These are phyloP conservation scores for Cetradonia linearis DNA, from an alignment of 495 filamentous ascomycete genomes.

Conservation along the genomic window DNA sequence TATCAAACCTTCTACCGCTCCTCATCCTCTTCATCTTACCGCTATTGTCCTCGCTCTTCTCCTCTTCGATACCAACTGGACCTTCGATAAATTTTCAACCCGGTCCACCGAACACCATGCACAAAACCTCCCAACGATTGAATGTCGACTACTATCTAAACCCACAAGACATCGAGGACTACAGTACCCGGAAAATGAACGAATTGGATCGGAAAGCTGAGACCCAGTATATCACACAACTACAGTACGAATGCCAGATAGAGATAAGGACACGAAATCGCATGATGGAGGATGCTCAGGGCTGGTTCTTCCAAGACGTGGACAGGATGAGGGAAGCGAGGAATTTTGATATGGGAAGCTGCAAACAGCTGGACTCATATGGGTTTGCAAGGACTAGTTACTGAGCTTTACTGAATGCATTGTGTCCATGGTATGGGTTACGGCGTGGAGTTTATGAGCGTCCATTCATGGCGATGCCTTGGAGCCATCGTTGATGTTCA, in stretches of 20 bases:
- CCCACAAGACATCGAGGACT: conserved; percentile 63
- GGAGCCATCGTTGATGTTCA: not conserved
- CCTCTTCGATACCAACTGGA: conserved; percentile 46
- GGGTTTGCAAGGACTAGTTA: conserved; percentile 20
- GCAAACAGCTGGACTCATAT: conserved; percentile 41
- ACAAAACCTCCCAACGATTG: conserved; percentile 57
- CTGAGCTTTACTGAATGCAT: conserved; percentile 6
- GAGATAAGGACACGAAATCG: conserved; percentile 54
- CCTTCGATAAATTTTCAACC: conserved; percentile 61
- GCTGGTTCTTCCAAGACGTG: conserved; percentile 76
- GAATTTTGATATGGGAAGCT: conserved; percentile 50
- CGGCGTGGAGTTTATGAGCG: conserved; percentile 13
- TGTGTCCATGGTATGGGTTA: conserved; percentile 11
- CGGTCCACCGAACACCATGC: conserved; percentile 56
- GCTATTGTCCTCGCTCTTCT: conserved; percentile 71
- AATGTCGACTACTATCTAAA: conserved; percentile 78
- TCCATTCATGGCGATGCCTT: not conserved
- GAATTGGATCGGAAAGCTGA: conserved; percentile 73
- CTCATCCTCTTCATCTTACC: conserved; percentile 83
- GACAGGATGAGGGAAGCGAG: conserved; percentile 62
- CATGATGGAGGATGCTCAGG: conserved; percentile 68
- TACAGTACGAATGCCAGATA: conserved; percentile 60
- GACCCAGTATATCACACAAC: conserved; percentile 50
- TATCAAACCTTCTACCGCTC: conserved; percentile 67
- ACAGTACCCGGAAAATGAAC: conserved; percentile 51